Base-by-base conservation (phyloP, 495 filamentous ascomycete genomes). In the Cryomyces antarcticus region DNA sequence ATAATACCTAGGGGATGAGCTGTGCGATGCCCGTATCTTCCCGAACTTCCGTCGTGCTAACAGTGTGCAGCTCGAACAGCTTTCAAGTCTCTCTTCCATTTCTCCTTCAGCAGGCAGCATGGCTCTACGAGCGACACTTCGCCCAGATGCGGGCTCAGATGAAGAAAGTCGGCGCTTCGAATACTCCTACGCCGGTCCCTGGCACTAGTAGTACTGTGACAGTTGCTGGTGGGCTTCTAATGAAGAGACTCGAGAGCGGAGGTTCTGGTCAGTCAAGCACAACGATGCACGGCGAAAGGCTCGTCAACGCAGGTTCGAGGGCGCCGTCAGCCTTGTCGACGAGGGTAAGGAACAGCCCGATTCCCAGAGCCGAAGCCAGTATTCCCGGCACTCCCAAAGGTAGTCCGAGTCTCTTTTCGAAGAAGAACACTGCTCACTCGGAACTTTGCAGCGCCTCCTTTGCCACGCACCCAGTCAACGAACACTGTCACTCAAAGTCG, bases 81-180 rank as follows among this genome's bases (percentile, higher is more conserved):
- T 79, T 81, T 57, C 62, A 80, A 41, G 89, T 95, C 33, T 77
- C 81, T 9, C 71, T 86, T 28, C 70, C 85, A 27, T 97, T 96
- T 56, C 65, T 97, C 6, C 74, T 94, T 5, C 87, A 95, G 57
- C 84, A 96, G 58, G 84, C 83, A 47, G 83, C 83, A 62, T 95
- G 86, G 78, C 75, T 95, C 2, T 93, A 92, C 52, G 86, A 97
- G 61, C 73, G 80, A 37, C 84, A 96, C 59, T 67, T 92, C 5
- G 78, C 79, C 0, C 80, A 93, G 56, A 80, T 94, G 31, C 74
- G 82, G 49, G 84, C 82, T 5, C 87, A 95, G 62, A 86, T 97
- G 72, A 72, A 78, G 40, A 88, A 77, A 60, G 77, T 80, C 29
- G 71, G 28, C 64, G 64, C 42, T 11, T 61, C 11, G 66, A 60